Conservation (phyloP, 2,329 filamentous ascomycete genomes). For the Fusarium nygamai region DNA sequence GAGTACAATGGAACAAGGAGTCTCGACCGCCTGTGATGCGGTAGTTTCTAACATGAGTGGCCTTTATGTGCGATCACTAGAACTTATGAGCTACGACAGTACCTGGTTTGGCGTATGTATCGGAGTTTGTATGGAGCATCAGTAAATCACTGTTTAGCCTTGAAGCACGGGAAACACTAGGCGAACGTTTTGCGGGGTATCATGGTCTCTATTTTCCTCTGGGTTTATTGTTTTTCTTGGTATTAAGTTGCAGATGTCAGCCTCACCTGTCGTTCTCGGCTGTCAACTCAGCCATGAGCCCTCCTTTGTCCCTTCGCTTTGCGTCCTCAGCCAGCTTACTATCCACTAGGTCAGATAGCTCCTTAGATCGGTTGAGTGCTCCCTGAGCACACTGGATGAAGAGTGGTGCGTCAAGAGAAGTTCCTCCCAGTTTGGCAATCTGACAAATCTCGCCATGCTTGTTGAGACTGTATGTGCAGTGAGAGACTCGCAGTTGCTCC, state of each 20-base stretch:
- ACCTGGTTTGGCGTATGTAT: constrained; percentile 31
- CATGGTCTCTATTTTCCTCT: constrained; percentile 41
- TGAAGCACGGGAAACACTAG: constrained; percentile 22
- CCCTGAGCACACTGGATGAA: constrained; percentile 80
- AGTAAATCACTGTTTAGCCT: constrained; percentile 22
- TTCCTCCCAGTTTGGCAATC: constrained; percentile 88
- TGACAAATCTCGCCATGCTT: constrained; percentile 91
- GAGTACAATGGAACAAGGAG: constrained; percentile 98
- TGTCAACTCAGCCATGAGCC: constrained; percentile 78
- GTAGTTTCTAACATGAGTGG: constrained; percentile 57
- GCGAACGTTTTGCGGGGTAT: constrained; percentile 41
- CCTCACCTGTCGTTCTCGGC: constrained; percentile 81
- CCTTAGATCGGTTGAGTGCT: constrained; percentile 82
- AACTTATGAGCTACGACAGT: constrained; percentile 31
- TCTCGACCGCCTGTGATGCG: constrained; percentile 91
- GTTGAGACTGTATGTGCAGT: constrained; percentile 86
- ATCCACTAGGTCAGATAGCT: constrained; percentile 79
- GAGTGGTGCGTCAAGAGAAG: constrained; percentile 80
- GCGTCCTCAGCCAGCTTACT: constrained; percentile 79
- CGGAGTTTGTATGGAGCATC: constrained; percentile 27
- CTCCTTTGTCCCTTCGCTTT: constrained; percentile 80
- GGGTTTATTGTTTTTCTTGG: constrained; percentile 26
- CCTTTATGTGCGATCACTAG: constrained; percentile 10
- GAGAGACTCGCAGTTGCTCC: constrained; percentile 78
- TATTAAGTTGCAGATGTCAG: constrained; percentile 18